phyloP scores from a whole-genome alignment of 1,139 yeast species.

The Candida dubliniensis region DNA sequence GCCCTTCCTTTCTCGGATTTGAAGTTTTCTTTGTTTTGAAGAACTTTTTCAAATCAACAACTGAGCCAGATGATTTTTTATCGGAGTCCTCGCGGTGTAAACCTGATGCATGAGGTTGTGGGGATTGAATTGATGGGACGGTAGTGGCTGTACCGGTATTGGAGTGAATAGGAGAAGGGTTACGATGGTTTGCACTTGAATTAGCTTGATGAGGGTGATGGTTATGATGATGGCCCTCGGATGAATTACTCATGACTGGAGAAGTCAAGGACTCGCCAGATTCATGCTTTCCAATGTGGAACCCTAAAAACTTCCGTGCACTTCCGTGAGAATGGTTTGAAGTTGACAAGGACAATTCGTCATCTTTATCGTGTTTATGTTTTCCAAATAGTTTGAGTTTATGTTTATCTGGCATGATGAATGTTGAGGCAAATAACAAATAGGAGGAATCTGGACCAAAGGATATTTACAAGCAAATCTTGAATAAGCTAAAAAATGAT shows the following conservation, averaged over 20 bases:
- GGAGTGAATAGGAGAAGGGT: slow-evolving; percentile 10
- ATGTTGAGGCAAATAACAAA: not conserved
- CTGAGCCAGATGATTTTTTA: slow-evolving; percentile 34
- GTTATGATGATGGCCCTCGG: slow-evolving; percentile 21
- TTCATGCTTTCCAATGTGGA: slow-evolving; percentile 41
- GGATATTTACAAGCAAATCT: not conserved
- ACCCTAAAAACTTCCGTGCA: slow-evolving; percentile 34
- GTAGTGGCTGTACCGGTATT: slow-evolving; percentile 7
- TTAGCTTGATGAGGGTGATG: slow-evolving; percentile 17
- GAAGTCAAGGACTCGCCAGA: slow-evolving; percentile 36
- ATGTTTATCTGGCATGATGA: slow-evolving; percentile 48
- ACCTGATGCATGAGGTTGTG: slow-evolving; percentile 18
- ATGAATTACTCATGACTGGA: slow-evolving; percentile 33
- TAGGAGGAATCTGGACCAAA: not conserved
- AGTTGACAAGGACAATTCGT: slow-evolving; percentile 33
- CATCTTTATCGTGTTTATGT: slow-evolving; percentile 26
- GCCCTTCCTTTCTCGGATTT: slow-evolving; percentile 16
- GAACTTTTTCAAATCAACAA: slow-evolving; percentile 43
- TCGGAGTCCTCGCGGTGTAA: slow-evolving; percentile 27
- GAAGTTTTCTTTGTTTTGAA: slow-evolving; percentile 38
- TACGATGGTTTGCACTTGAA: not conserved
- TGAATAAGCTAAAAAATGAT: not conserved
- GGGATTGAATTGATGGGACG: slow-evolving; percentile 9
- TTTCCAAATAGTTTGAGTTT: slow-evolving; percentile 41
- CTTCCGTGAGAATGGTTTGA: slow-evolving; percentile 36